phyloP scores from a whole-genome alignment of 805 yeast genomes.

The Hemisphaericaspora nanyangensis region DNA sequence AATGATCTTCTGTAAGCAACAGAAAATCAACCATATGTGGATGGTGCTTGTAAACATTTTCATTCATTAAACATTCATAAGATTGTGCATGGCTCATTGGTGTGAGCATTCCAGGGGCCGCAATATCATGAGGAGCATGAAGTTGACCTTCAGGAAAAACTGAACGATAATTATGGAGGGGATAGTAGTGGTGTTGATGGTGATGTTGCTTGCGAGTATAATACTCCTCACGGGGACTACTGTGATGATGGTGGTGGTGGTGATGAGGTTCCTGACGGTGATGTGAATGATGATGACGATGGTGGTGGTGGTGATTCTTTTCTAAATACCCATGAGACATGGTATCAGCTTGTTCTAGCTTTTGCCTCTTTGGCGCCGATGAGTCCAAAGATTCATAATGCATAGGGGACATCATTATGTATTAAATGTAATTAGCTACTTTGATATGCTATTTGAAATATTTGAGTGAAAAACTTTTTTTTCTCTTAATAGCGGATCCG shows the following conservation, averaged over 20 bases:
- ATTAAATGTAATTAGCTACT: too few relatives aligned
- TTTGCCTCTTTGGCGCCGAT: constrained; percentile 6
- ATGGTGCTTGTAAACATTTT: neutral
- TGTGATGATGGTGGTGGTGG: neutral
- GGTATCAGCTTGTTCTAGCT: neutral
- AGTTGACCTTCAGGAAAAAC: neutral
- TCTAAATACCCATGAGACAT: neutral
- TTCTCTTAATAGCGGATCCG: too few relatives aligned
- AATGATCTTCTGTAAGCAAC: constrained; percentile 6
- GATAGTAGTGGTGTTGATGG: constrained; percentile 1
- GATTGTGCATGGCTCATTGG: constrained; percentile 8
- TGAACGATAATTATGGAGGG: neutral
- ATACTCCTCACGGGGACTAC: neutral
- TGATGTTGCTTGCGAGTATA: neutral
- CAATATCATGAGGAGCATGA: neutral
- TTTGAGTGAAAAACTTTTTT: too few relatives aligned
- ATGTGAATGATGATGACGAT: neutral
- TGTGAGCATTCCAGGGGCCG: constrained; percentile 5
- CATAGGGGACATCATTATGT: too few relatives aligned
- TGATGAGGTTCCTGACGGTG: constrained; percentile 1
- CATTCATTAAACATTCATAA: constrained; percentile 1
- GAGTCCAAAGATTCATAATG: constrained; percentile 3
- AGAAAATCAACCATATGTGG: neutral
- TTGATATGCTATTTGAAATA: too few relatives aligned
- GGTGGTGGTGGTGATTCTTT: neutral